Evolutionary conservation across 371 early-diverging fungal species (phyloP), one percentile per base, ranked within the genome.

Genomic region (Apophysomyces sp.): DNA sequence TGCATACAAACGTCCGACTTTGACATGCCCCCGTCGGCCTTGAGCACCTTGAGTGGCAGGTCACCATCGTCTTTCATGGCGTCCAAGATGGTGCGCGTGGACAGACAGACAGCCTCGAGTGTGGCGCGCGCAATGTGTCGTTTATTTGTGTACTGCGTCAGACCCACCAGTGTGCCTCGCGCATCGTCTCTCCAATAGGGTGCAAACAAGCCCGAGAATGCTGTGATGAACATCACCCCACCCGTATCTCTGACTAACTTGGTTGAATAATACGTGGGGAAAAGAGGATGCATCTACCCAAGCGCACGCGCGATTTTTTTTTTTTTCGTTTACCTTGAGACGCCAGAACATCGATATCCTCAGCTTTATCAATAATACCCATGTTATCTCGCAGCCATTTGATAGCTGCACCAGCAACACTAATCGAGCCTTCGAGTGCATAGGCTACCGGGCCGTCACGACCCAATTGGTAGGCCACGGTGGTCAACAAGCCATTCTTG

Each of bases 101-200:
- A 96, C 83, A 91, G 94, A 73, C 92, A 93, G 7, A 93, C 88
- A 4, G 95, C 91, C 69, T 97, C 98, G 9, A 97, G 82, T 2
- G 92, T 88, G 1, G 97, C 96, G 31, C 97, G 80, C 24, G 90
- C 88, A 55, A 98, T 80, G 70, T 98, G 97, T 29, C 81, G 80
- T 61, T 91, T 90, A 52, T 86, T 94, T 18, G 95, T 91, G 65
- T 88, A 94, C 65, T 92, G 93, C 0, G 96, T 94, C 59, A 97
- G 72, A 4, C 98, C 98, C 34, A 93, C 85, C 61, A 98, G 84
- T 49, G 87, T 80, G 15, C 96, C 97, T 32, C 95, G 89, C 16
- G 94, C 96, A 78, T 96, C 96, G 61, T 89, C 90, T 32, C 93
- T 85, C 98, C 97, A 97, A 74, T 97, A 92, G 1, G 97, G 98